Evolutionary conservation across 1,284 basidiomycete species (phyloP).

Genomic region (Cryptococcus depauperatus): DNA sequence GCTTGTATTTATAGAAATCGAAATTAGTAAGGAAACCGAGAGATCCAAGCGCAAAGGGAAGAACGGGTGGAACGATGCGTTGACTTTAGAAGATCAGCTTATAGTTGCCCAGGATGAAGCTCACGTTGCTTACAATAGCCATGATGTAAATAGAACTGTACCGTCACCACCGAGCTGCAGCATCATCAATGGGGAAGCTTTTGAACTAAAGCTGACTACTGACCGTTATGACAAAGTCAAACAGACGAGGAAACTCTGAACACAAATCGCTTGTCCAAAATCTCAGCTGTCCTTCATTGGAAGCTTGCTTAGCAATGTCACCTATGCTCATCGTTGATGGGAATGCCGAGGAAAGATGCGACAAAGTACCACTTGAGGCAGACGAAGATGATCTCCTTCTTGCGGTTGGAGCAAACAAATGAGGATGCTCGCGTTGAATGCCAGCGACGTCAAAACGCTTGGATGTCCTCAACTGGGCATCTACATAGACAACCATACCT

Average conservation of each 20-base stretch:
- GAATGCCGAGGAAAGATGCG: slow-evolving; percentile 27
- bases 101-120: not conserved
- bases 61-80: slow-evolving; percentile 90
- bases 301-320: slow-evolving; percentile 19
- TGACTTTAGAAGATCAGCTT: slow-evolving; percentile 49
- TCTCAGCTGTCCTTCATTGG: slow-evolving; percentile 73
- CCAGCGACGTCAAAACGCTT: slow-evolving; percentile 91
- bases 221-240: slow-evolving; percentile 96
- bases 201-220: slow-evolving; percentile 36
- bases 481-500: slow-evolving; percentile 62
- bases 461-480: slow-evolving; percentile 82
- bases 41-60: slow-evolving; percentile 96
- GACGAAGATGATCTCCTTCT: slow-evolving; percentile 58
- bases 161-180: slow-evolving; percentile 88
- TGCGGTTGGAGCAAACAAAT: slow-evolving; percentile 71
- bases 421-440: slow-evolving; percentile 75
- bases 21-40: slow-evolving; percentile 98
- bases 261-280: slow-evolving; percentile 99
- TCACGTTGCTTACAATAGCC: slow-evolving; percentile 63
- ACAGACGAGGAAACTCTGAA: slow-evolving; percentile 78
- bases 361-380: slow-evolving; percentile 30
- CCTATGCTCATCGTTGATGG: slow-evolving; percentile 30
- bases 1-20: slow-evolving; percentile 79
- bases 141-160: slow-evolving; percentile 96
- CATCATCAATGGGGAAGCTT: slow-evolving; percentile 4